Base-by-base conservation (phyloP, 2,329 filamentous ascomycete genomes). In the Aureobasidium sp. region DNA sequence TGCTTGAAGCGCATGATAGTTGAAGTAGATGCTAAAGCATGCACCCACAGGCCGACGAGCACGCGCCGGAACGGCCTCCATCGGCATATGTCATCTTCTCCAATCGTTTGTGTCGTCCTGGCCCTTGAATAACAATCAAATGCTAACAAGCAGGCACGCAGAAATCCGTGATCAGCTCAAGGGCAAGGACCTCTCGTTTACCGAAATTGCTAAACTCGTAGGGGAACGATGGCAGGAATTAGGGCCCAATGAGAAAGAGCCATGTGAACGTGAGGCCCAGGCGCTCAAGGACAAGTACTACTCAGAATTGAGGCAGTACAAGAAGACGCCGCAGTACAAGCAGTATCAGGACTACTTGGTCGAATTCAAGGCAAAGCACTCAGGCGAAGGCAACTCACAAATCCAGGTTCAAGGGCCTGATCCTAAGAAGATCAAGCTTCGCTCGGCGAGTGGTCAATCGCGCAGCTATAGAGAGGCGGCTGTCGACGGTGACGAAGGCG, bases 61-160 rank as follows among this genome's bases (percentile, higher is more conserved):
- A 90, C 75, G 89, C 89, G 0, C 90, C 90, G 1, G 89, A 92
- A 70, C 81, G 89, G 27, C 88, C 90, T 1, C 88, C 89, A 0
- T 93, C 89, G 5, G 90, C 89, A 55, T 93, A 93, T 75, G 90
- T 93, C 13, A 82, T 93, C 17, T 94, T 94, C 70, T 92, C 90
- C 0, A 93, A 93, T 69, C 89, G 87, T 90, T 74, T 77, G 87
- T 80, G 36, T 7, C 17, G 20, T 3, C 37, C 56, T 39, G 41
- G 41, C 12, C 20, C 26, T 13, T 44, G 10, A 3, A 44, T 24
- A 9, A 24, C 20, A 44, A 6, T 24, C 41, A 7, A 46, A 3
- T 43, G 1, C 32, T 37, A 8, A 57, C 52, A 37, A 9, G 6
- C 10, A 48, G 32, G 37, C 5, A 20, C 26, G 0, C 66, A 89